Percentiles rank a stretch among this genome's conserved stretches.
Conservation (phyloP, 2,329 filamentous ascomycete species). For the Venturia carpophila region DNA sequence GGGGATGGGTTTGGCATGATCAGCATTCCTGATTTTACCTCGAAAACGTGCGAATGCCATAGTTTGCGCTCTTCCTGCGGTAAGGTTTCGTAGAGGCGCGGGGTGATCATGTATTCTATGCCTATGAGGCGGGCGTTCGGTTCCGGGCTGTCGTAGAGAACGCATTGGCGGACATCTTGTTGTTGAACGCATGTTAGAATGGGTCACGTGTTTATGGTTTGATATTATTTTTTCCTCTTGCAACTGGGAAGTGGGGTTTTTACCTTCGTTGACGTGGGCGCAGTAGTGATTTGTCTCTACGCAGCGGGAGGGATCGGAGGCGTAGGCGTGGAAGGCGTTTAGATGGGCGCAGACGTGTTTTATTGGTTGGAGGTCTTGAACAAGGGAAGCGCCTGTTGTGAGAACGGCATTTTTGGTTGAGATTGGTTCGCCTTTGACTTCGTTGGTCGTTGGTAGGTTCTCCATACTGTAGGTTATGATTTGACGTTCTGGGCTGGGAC, state of each 20-base stretch:
- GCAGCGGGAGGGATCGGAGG: slow-evolving; percentile 57
- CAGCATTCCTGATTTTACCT: slow-evolving; percentile 73
- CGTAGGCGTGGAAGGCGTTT: slow-evolving; percentile 81
- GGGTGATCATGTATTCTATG: slow-evolving; percentile 80
- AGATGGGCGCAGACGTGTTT: slow-evolving; percentile 74
- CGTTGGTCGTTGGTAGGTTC: slow-evolving; percentile 32
- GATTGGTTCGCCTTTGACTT: slow-evolving; percentile 43
- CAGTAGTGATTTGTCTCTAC: slow-evolving; percentile 85
- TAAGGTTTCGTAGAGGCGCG: slow-evolving; percentile 58
- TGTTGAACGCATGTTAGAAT: slow-evolving; percentile 13
- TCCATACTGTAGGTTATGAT: slow-evolving; percentile 26
- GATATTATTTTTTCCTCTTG: too few species aligned
- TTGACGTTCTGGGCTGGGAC: background rate
- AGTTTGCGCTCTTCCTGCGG: slow-evolving; percentile 59
- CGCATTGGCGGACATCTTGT: slow-evolving; percentile 69
- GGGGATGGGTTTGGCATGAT: slow-evolving; percentile 58
- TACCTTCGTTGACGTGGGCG: slow-evolving; percentile 59
- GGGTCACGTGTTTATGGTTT: background rate
- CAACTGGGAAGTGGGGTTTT: slow-evolving; percentile 16
- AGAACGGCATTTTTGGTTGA: slow-evolving; percentile 51
- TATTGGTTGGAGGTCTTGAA: slow-evolving; percentile 62
- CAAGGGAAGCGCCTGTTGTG: slow-evolving; percentile 52
- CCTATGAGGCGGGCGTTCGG: slow-evolving; percentile 68
- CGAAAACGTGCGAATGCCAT: slow-evolving; percentile 72
- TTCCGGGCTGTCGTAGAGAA: slow-evolving; percentile 68